Conservation (phyloP, 1,284 basidiomycete species). For the Lignosus rhinocerotis region DNA sequence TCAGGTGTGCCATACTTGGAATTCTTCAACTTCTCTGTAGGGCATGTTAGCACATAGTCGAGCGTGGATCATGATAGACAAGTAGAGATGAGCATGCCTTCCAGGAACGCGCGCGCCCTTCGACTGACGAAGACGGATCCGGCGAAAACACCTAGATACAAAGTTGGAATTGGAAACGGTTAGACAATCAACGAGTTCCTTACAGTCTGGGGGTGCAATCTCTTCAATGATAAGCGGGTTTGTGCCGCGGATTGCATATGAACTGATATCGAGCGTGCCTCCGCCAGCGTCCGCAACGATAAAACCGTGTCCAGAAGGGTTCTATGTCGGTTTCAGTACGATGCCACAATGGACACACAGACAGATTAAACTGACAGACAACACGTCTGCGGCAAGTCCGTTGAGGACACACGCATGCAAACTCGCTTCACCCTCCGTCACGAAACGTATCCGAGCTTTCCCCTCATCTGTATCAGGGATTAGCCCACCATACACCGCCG, state of each 20-base stretch:
- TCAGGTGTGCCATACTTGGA: slow-evolving; percentile 72
- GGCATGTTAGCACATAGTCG: neutral
- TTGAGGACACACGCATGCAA: slow-evolving; percentile 75
- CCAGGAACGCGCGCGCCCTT: slow-evolving; percentile 65
- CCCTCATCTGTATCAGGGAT: slow-evolving; percentile 73
- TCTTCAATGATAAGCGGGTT: slow-evolving; percentile 75
- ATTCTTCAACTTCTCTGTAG: slow-evolving; percentile 61
- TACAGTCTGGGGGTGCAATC: slow-evolving; percentile 78
- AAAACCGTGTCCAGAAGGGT: slow-evolving; percentile 71
- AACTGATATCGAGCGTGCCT: slow-evolving; percentile 77
- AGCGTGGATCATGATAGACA: neutral
- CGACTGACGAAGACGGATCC: slow-evolving; percentile 81
- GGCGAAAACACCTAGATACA: slow-evolving; percentile 62
- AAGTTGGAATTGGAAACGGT: slow-evolving; percentile 7
- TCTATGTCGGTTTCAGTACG: slow-evolving; percentile 38
- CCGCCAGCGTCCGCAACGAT: slow-evolving; percentile 79
- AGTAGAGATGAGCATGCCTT: slow-evolving; percentile 41
- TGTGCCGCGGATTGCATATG: slow-evolving; percentile 68
- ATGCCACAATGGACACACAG: neutral
- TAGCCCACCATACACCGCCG: slow-evolving; percentile 64
- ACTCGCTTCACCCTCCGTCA: slow-evolving; percentile 80
- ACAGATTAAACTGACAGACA: slow-evolving; percentile 49
- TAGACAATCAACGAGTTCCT: slow-evolving; percentile 25
- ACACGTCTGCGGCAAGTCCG: slow-evolving; percentile 71
- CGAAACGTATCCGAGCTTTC: slow-evolving; percentile 69